phyloP scores from a whole-genome alignment of 306 rosid species.

The Cajanus cajan region DNA sequence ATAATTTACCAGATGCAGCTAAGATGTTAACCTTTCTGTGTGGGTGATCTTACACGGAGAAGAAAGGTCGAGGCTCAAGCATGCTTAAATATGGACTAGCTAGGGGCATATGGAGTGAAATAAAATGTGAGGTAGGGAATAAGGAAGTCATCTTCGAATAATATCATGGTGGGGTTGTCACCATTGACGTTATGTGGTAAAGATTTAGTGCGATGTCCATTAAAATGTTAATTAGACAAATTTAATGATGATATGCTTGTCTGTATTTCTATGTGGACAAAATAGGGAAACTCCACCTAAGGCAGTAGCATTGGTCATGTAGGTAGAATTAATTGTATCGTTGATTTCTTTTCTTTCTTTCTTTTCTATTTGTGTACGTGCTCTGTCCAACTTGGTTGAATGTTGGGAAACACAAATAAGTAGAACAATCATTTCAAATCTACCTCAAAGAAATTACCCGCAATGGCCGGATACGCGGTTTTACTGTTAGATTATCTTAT shows the following conservation, averaged over 20 bases:
- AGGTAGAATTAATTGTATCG: background rate
- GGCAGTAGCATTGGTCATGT: background rate
- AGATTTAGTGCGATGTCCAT: conserved; percentile 44
- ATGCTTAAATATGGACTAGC: conserved; percentile 18
- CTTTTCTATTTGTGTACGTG: background rate
- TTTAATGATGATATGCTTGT: conserved; percentile 16
- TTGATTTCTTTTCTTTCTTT: background rate
- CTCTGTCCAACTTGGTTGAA: background rate
- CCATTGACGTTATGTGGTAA: conserved; percentile 39
- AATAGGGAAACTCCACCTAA: conserved; percentile 27
- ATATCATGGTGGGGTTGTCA: conserved; percentile 42
- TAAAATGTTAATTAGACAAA: background rate
- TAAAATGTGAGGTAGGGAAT: background rate
- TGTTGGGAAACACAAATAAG: background rate
- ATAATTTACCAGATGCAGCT: conserved; percentile 21
- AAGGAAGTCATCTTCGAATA: conserved; percentile 1
- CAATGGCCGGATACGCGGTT: background rate
- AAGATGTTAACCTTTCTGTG: background rate
- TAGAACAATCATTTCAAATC: background rate
- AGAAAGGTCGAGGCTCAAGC: conserved; percentile 14
- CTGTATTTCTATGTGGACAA: conserved; percentile 21
- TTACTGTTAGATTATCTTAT: background rate
- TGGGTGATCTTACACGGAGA: background rate
- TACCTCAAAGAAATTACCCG: background rate
- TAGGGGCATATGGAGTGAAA: conserved; percentile 26